Percentiles rank a stretch among this genome's conserved stretches.
Conservation (phyloP, 2,329 filamentous ascomycete genomes). For the Helicocarpus griseus region DNA sequence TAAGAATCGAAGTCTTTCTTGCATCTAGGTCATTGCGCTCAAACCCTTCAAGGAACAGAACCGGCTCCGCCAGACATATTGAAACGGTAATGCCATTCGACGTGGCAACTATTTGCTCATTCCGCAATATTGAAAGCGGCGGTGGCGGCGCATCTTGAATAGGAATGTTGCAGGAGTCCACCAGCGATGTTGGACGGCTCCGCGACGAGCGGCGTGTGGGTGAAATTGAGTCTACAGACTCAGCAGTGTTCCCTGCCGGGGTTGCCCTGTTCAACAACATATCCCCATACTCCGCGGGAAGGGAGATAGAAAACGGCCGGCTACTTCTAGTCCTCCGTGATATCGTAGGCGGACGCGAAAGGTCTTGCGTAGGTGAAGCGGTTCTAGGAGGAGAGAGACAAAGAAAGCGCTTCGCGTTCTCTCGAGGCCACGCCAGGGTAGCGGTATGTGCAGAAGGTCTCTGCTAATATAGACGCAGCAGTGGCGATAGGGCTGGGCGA, state of each 20-base stretch:
- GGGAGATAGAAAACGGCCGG: constrained; percentile 27
- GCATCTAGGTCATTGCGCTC: constrained; percentile 43
- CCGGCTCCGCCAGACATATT: constrained; percentile 39
- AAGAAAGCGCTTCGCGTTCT: constrained; percentile 39
- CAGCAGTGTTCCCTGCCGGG: constrained; percentile 8
- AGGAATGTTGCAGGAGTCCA: constrained; percentile 16
- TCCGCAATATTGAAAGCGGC: constrained; percentile 20
- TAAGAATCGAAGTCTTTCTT: constrained; percentile 67
- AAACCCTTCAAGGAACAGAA: constrained; percentile 41
- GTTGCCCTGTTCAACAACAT: constrained; percentile 18
- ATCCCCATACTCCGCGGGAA: constrained; percentile 24
- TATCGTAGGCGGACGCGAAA: constrained; percentile 16
- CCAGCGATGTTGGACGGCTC: neutral
- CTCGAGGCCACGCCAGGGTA: constrained; percentile 37
- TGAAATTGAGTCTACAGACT: neutral
- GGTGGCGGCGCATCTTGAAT: constrained; percentile 20
- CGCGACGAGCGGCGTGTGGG: neutral
- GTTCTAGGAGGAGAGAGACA: constrained; percentile 25
- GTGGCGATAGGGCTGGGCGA: neutral
- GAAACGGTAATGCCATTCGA: constrained; percentile 40
- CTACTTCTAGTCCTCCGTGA: constrained; percentile 19
- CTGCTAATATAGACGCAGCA: neutral
- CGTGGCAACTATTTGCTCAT: constrained; percentile 40
- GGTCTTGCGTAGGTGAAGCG: constrained; percentile 12
- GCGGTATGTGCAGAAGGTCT: neutral